Evolutionary conservation across 176 grass and related monocot genomes (phyloP).

Genomic region (Tuctoria greenei): DNA sequence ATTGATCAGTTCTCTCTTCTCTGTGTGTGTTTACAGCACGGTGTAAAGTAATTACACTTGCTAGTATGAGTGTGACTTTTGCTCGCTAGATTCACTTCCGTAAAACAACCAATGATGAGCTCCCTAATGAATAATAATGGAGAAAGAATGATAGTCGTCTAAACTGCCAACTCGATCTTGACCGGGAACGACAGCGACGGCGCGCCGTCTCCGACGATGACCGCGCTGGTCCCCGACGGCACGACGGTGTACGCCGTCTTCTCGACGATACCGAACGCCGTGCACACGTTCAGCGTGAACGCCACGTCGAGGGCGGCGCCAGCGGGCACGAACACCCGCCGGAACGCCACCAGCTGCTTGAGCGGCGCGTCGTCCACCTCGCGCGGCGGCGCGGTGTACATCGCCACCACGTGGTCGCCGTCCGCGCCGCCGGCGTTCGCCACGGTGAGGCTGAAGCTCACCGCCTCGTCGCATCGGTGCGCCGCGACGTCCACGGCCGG

Average conservation of each 20-base stretch:
- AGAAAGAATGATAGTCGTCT: not conserved
- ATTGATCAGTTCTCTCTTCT: not conserved
- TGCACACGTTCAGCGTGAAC: slow-evolving; percentile 38
- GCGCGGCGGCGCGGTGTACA: slow-evolving; percentile 30
- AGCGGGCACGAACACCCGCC: slow-evolving; percentile 19
- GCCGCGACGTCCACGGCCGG: not conserved
- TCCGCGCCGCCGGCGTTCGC: not conserved
- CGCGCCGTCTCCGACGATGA: slow-evolving; percentile 17
- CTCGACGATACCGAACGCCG: slow-evolving; percentile 36
- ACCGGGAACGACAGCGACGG: slow-evolving; percentile 29
- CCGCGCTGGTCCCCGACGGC: slow-evolving; percentile 30
- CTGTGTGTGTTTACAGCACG: not conserved
- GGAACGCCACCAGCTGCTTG: slow-evolving; percentile 42
- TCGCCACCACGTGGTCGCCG: slow-evolving; percentile 22
- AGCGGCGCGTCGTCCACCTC: slow-evolving; percentile 31
- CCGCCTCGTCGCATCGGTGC: not conserved
- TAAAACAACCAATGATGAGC: not conserved
- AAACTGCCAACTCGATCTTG: not conserved
- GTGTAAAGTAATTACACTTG: slow-evolving; percentile 51
- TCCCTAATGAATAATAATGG: not conserved
- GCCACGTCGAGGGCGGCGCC: not conserved
- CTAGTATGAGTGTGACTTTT: not conserved
- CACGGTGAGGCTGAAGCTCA: slow-evolving; percentile 29
- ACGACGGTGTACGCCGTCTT: slow-evolving; percentile 37
- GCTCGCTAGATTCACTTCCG: not conserved